Percentiles rank a stretch among this genome's conserved stretches.
Conservation (phyloP, 2,329 filamentous ascomycete species). For the Diaporthe longicolla region DNA sequence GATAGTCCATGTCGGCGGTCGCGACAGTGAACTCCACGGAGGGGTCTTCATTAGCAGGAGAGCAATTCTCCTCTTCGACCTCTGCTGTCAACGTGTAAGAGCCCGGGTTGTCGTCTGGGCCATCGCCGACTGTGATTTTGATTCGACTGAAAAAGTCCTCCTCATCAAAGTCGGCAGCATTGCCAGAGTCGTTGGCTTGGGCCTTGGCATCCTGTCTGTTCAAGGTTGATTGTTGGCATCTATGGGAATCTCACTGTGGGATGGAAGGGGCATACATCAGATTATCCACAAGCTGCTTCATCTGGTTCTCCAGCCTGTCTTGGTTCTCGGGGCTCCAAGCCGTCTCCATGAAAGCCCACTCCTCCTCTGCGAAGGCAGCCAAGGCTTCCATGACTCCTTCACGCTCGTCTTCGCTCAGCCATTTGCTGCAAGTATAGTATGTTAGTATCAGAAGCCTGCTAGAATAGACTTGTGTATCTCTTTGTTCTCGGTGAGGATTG, state of each 20-base stretch:
- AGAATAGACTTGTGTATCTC: not conserved
- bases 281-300: not conserved
- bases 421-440: not conserved
- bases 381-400: not conserved
- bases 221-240: not conserved
- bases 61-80: not conserved
- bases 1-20: not conserved
- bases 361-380: too few relatives aligned
- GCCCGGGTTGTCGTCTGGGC: not conserved
- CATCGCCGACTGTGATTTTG: not conserved
- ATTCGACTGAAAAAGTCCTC: not conserved
- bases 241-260: fast-evolving
- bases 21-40: not conserved
- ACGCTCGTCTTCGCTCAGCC: not conserved
- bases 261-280: not conserved
- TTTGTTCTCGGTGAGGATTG: not conserved
- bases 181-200: not conserved
- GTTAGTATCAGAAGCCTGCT: not conserved
- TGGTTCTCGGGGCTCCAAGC: not conserved
- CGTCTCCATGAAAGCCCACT: not conserved
- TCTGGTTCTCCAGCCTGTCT: not conserved
- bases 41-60: not conserved
- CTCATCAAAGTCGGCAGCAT: too few relatives aligned
- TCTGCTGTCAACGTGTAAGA: not conserved
- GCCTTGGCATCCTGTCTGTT: not conserved